Base-by-base conservation (phyloP, 2,329 filamentous ascomycete genomes). In the Fusarium tricinctum region DNA sequence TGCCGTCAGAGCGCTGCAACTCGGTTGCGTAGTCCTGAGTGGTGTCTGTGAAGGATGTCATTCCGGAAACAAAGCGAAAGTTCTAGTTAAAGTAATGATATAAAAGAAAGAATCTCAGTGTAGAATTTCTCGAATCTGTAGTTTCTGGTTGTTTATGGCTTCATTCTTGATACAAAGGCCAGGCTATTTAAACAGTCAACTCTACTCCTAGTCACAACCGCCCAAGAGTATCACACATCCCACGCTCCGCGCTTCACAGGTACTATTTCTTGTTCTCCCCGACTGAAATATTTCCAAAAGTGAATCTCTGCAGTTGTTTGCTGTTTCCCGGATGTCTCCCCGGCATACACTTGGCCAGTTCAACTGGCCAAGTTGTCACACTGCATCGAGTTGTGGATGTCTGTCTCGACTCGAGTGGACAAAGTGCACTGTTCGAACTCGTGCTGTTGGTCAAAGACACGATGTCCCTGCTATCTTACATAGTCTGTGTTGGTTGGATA, bases 131-230 rank as follows among this genome's bases (percentile, higher is more conserved):
- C 19, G 32, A 7, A 15, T 30, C 14, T 38, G n/a, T 43, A 2
- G 12, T 23, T 26, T 40, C 9, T 8, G 15, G 15, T 46, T 38
- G 32, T 6, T 17, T 68, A 33, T 49, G 38, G 3, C 51, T 46
- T 69, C 48, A 19, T 9, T n/a, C 43, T 57, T 13, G 33, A 49
- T 35, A 46, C 28, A 45, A 32, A 17, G 52, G 26, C 23, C 4
- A 33, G 42, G 53, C 48, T 60, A 61, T 68, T 70, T 59, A 68
- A 61, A 53, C 58, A 32, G 40, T 68, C 52, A 52, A 54, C 44
- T 58, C 42, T 30, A 26, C 50, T 47, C 35, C 44, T 50, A 57
- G 9, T 46, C 52, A 7, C 42, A 39, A 9, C 58, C 35, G 50
- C 47, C 40, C 20, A 65, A 23, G 33, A 59, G n/a, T 28, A 45